Evolutionary conservation across 805 yeast genomes (phyloP).

Genomic region (Candida broadrunensis): DNA sequence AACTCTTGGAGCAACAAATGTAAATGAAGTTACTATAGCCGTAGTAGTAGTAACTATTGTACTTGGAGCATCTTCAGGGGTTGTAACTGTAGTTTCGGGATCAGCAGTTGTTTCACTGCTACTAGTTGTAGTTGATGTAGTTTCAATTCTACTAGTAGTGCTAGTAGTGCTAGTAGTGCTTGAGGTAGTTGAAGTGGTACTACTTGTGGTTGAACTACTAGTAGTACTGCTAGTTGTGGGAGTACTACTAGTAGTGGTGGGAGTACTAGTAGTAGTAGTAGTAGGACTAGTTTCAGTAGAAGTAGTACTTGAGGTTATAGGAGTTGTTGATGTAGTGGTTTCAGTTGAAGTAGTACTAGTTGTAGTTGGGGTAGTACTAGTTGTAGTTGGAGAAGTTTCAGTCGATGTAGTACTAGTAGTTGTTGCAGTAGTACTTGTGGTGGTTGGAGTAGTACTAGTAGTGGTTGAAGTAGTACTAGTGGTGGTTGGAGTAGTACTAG

Average conservation of each 20-base stretch:
- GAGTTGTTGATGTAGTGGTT: not conserved
- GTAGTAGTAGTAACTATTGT: not conserved
- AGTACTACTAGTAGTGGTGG: not conserved
- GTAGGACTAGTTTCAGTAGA: constrained; percentile 2
- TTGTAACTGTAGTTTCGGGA: constrained; percentile 1
- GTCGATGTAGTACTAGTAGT: constrained; percentile 2
- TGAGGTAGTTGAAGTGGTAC: not conserved
- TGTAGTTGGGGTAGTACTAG: constrained; percentile 2
- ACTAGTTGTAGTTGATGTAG: too few relatives aligned
- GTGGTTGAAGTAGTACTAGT: constrained; percentile 3
- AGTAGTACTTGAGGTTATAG: not conserved
- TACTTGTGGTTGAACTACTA: too few relatives aligned
- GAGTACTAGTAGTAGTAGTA: constrained; percentile 1
- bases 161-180: not conserved
- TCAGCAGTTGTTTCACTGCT: too few relatives aligned
- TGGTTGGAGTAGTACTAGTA: constrained; percentile 1
- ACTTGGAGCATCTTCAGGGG: constrained; percentile 2
- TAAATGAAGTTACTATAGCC: constrained; percentile 1
- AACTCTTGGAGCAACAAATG: not conserved
- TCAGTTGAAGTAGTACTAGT: constrained; percentile 1
- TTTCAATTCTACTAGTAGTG: too few relatives aligned
- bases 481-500: constrained; percentile 1
- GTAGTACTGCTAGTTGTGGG: too few relatives aligned
- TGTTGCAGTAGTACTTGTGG: not conserved
- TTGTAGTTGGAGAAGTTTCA: not conserved